Base-by-base conservation (phyloP, 1,284 basidiomycete genomes). In the Cutaneotrichosporon mucoides region DNA sequence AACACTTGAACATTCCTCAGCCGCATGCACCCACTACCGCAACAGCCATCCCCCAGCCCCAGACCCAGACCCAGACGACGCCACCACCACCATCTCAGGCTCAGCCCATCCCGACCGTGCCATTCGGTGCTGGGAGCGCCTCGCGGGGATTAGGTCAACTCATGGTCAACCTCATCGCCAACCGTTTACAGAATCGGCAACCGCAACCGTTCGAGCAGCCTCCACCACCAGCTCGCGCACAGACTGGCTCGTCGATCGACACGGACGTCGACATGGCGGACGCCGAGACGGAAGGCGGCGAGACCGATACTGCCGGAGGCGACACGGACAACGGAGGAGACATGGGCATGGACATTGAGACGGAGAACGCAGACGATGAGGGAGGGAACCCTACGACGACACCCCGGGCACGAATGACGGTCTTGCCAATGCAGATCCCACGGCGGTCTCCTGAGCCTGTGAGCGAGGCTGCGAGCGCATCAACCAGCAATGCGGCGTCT, bases 211-310 rank as follows among this genome's bases (percentile, higher is more conserved):
- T n/a, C 6, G 36, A 51, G 9, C 37, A 38, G 36, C 37, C 49
- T 3, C 49, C 38, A 13, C 37, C 49, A 5, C 49, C 49, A 6
- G 16, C 49, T 10, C 49, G 49, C 0, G 37, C 7, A 4, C 49
- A 51, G 49, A 51, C 49, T 2, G 49, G 49, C 11, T 51, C 49
- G 16, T 55, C 59, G 2, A 13, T 59, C 12, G 75, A 75, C 55
- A 75, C 72, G 10, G 75, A 76, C 51, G 73, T 76, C 13, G 75
- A 75, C 44, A 75, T 75, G 73, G 75, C 73, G n/a, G 74, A 76
- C 60, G 71, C 59, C 58, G 74, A 76, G 60, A 63, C 51, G 1
- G 72, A 70, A 13, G 73, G 68, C 38, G 63, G 60, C 47, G 69
- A 67, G 36, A 70, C 71, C 9, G 73, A 73, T 53, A 66, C 62